These are phyloP conservation scores for Psilocybe cubensis DNA, from an alignment of 768 basidiomycete genomes.

Conservation along the genomic window DNA sequence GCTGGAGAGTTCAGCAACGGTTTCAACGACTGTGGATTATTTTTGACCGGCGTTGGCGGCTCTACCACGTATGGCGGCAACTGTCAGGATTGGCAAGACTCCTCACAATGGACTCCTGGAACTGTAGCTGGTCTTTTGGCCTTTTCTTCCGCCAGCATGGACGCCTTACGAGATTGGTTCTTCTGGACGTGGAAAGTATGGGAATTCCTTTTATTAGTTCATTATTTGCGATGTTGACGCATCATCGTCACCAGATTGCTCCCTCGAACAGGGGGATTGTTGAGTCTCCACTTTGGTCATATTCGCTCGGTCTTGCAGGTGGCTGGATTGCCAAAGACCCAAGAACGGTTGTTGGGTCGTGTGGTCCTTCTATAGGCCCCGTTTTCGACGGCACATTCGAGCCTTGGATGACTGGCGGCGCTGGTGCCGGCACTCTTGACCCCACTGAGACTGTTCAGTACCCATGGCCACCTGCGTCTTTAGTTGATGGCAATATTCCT, in stretches of 20 bases:
- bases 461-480: conserved; percentile 68
- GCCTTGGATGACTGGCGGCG: conserved; percentile 74
- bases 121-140: conserved; percentile 44
- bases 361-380: conserved; percentile 46
- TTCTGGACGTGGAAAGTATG: conserved; percentile 60
- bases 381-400: conserved; percentile 49
- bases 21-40: conserved; percentile 62
- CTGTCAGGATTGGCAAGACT: conserved; percentile 49
- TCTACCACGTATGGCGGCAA: conserved; percentile 32
- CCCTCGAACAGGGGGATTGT: conserved; percentile 39
- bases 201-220: neutral
- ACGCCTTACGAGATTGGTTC: conserved; percentile 44
- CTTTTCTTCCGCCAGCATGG: conserved; percentile 62
- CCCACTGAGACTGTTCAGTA: conserved; percentile 41
- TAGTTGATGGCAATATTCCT: conserved; percentile 39
- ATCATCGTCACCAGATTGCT: conserved; percentile 32
- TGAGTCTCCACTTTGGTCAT: conserved; percentile 54
- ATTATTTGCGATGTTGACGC: neutral
- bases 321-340: conserved; percentile 59
- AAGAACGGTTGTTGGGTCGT: conserved; percentile 57
- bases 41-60: conserved; percentile 30
- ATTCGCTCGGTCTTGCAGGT: conserved; percentile 42
- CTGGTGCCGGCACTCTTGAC: conserved; percentile 54
- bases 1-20: conserved; percentile 83
- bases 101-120: conserved; percentile 51